These are phyloP conservation scores for Pestalotiopsis sp. DNA, from an alignment of 2,329 filamentous ascomycete species.

Conservation along the genomic window DNA sequence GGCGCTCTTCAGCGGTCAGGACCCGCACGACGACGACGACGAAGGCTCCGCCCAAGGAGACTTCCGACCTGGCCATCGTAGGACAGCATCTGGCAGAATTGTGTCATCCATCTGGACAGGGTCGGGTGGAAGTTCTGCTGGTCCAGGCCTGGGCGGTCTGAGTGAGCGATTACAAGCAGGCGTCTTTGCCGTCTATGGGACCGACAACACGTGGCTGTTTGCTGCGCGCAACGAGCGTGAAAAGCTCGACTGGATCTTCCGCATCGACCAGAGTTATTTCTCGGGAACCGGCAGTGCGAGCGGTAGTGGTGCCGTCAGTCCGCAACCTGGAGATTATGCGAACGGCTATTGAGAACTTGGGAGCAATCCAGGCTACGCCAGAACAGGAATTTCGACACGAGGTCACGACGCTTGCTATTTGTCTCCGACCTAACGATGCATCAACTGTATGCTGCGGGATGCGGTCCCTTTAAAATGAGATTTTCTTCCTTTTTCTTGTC, in stretches of 20 bases:
- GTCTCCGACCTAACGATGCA: not conserved
- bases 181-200: constrained; percentile 93
- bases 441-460: not conserved
- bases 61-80: constrained; percentile 49
- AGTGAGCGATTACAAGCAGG: constrained; percentile 66
- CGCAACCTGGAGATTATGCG: constrained; percentile 28
- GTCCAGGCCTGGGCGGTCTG: constrained; percentile 52
- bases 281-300: constrained; percentile 47
- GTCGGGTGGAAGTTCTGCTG: constrained; percentile 37
- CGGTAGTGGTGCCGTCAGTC: constrained; percentile 42
- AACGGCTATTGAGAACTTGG: constrained; percentile 19
- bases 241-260: constrained; percentile 96
- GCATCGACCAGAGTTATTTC: constrained; percentile 81
- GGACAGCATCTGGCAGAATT: constrained; percentile 53
- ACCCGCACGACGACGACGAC: constrained; percentile 16
- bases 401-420: constrained; percentile 5
- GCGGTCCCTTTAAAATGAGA: not conserved
- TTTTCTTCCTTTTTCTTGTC: constrained; percentile 11
- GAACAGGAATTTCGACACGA: not conserved
- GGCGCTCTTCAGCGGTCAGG: constrained; percentile 58
- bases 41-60: constrained; percentile 28
- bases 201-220: constrained; percentile 94
- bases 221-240: constrained; percentile 86
- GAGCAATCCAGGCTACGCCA: not conserved
- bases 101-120: constrained; percentile 61